Percentiles rank a stretch among this genome's conserved stretches.
phyloP scores from a whole-genome alignment of 2,329 filamentous ascomycete species.

The Pseudonectria foliicola region DNA sequence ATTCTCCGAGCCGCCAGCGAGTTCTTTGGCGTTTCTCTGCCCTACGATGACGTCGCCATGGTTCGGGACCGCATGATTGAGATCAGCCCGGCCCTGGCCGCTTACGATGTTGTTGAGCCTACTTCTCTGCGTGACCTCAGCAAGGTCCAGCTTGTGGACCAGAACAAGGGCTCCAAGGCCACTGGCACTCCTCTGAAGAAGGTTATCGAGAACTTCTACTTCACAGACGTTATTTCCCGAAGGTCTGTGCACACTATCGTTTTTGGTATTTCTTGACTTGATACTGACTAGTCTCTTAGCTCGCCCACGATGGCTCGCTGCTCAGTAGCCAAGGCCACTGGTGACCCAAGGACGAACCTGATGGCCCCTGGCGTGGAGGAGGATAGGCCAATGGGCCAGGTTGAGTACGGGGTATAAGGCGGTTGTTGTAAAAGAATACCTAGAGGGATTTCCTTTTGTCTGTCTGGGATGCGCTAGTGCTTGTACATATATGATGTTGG shows the following conservation, averaged over 20 bases:
- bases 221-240: slow-evolving; percentile 93
- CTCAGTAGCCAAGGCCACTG: slow-evolving; percentile 82
- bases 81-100: slow-evolving; percentile 81
- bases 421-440: slow-evolving; percentile 28
- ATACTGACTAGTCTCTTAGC: slow-evolving; percentile 40
- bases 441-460: slow-evolving; percentile 25
- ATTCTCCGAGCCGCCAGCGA: slow-evolving; percentile 90
- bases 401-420: slow-evolving; percentile 49
- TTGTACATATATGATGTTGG: slow-evolving; percentile 35
- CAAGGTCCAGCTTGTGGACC: slow-evolving; percentile 92
- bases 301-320: slow-evolving; percentile 98
- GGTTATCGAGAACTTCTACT: slow-evolving; percentile 93
- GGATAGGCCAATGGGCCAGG: slow-evolving; percentile 54
- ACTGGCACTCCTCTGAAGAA: slow-evolving; percentile 70
- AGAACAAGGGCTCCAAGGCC: slow-evolving; percentile 82
- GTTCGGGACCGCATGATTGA: slow-evolving; percentile 91
- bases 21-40: slow-evolving; percentile 78
- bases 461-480: slow-evolving; percentile 24
- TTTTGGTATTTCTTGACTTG: slow-evolving; percentile 8
- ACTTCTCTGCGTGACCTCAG: slow-evolving; percentile 66
- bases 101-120: slow-evolving; percentile 87
- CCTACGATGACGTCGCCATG: slow-evolving; percentile 86
- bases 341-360: slow-evolving; percentile 71
- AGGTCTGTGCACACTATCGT: slow-evolving; percentile 53
- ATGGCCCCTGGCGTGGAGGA: slow-evolving; percentile 66